Base-by-base conservation (phyloP, 83 land plant genomes). In the Larix sibirica region DNA sequence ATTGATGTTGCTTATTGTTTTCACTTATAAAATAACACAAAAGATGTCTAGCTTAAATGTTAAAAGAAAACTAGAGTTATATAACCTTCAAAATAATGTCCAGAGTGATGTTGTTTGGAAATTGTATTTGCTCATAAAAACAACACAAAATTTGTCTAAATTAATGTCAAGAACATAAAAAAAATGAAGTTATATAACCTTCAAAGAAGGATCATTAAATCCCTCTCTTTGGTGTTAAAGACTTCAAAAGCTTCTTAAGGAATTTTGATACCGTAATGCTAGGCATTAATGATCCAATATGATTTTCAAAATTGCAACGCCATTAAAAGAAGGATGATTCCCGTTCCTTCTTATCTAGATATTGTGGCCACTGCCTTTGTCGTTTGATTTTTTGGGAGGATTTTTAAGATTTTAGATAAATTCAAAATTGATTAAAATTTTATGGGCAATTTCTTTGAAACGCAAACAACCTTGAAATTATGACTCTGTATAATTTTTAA, bases 341-440 rank as follows among this genome's bases (percentile, higher is more conserved):
- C 23, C 38, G 20, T 38, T 87, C 87, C 82, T 89, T 87, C 38
- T 71, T 68, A 50, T 33, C 81, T 44, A 81, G 20, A 50, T 86
- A 86, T 70, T 86, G 89, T 78, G 84, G 89, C 82, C 76, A 79
- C 74, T 87, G 90, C 66, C 82, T 83, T 44, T 81, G 81, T 23
- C 64, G 80, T 78, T 87, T 84, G 31, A 78, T 80, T 16, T 71
- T 83, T 38, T 77, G 88, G 28, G 28, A 0, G 28, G 28, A 28
- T 28, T 28, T 28, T 28, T 28, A 28, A 28, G 28, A 28, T 28
- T 28, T 28, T 28, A 28, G 28, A 28, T 28, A 28, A 28, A 28
- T 28, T 28, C 28, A 28, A 28, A 28, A 28, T 28, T 28, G 28
- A 28, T 28, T 28, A 28, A 28, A 28, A 28, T 28, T 28, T 28